phyloP scores from a whole-genome alignment of 805 yeast species.

The Pichia occidentalis region DNA sequence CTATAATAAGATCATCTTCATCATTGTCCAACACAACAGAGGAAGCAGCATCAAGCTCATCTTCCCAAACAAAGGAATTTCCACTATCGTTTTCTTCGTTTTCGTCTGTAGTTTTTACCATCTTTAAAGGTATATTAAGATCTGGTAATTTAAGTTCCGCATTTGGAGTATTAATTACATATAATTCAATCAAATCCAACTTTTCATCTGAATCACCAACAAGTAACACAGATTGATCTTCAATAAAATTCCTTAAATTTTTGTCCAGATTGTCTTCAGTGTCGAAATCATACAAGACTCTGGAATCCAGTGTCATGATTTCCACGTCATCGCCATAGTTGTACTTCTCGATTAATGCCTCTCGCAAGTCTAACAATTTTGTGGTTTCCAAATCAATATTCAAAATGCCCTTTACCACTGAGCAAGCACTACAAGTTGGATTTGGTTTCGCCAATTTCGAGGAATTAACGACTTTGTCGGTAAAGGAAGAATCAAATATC shows the following conservation, averaged over 20 bases:
- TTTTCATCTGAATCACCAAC: slow-evolving; percentile 77
- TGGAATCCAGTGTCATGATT: slow-evolving; percentile 38
- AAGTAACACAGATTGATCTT: slow-evolving; percentile 55
- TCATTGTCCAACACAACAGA: slow-evolving; percentile 11
- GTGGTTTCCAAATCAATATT: slow-evolving; percentile 26
- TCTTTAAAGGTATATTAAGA: slow-evolving; percentile 19
- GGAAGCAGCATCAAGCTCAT: not conserved
- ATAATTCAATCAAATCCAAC: slow-evolving; percentile 57
- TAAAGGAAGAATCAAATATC: slow-evolving; percentile 47
- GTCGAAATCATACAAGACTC: slow-evolving; percentile 75
- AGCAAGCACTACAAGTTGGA: slow-evolving; percentile 63
- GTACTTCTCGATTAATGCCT: slow-evolving; percentile 41
- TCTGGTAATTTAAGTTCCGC: slow-evolving; percentile 19
- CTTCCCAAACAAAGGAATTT: slow-evolving; percentile 16
- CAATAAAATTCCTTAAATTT: slow-evolving; percentile 43
- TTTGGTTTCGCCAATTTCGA: slow-evolving; percentile 59
- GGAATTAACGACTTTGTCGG: slow-evolving; percentile 59
- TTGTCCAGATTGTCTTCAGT: slow-evolving; percentile 68
- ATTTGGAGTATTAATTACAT: slow-evolving; percentile 27
- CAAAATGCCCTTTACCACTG: slow-evolving; percentile 47
- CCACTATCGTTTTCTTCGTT: slow-evolving; percentile 22
- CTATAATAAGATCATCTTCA: slow-evolving; percentile 17
- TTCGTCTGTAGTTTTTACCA: slow-evolving; percentile 13
- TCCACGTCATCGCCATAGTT: slow-evolving; percentile 55
- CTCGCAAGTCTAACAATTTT: slow-evolving; percentile 48